Base-by-base conservation (phyloP, 257 asterid genomes). In the Solanum pimpinellifolium region DNA sequence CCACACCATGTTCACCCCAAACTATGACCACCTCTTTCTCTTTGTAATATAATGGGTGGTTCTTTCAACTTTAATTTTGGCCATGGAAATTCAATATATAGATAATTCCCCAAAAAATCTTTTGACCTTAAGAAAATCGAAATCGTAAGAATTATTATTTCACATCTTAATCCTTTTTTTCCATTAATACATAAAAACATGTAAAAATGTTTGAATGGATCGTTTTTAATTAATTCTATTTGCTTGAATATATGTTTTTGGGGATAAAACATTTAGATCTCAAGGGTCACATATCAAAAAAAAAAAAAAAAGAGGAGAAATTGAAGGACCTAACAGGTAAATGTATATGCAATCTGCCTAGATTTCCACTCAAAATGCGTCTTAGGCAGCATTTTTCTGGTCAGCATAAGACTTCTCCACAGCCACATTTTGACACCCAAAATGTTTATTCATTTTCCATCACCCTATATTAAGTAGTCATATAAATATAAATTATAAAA, bases 321-420 rank as follows among this genome's bases (percentile, higher is more conserved):
- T 16, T 29, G 37, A 49, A 80, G 66, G 44, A 18, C 66, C 11
- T 14, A 27, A 46, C 14, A 44, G 65, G 44, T 29, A 16, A 80
- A 80, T 15, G 9, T 47, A 47, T 80, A 29, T 29, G 85, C 85
- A 27, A 16, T 80, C 68, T 16, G 68, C 31, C 42, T 80, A 10
- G 84, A 80, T 80, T 47, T 80, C 84, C 84, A 80, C 84, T 80
- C 29, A 80, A 74, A 78, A 80, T 80, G 66, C 66, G 84, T 80
- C 84, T 16, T 80, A 39, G 5, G 4, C n/a, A 29, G 16, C 37
- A 46, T 3, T 27, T 78, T 47, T 78, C 25, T 20, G 25, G 66
- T 77, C 62, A 44, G 62, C 66, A 44, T 14, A 27, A 77, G 56
- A 76, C 83, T 42, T 39, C 83, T n/a, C 62, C 14, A 23, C 33